Evolutionary conservation across 345 rosid genomes (phyloP).

Genomic region (rapeseed (Brassica napus)): Da-Ae NC_063442.1:12181001-12181500

Average conservation of each 20-base stretch:
- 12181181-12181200: conserved; percentile 35
- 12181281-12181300: conserved; percentile 42
- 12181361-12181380: conserved; percentile 24
- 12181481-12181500: conserved; percentile 41
- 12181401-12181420: conserved; percentile 32
- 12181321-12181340: conserved; percentile 55
- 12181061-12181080: conserved; percentile 52
- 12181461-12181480: conserved; percentile 18
- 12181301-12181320: conserved; percentile 15
- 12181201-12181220: conserved; percentile 75
- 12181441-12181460: conserved; percentile 33
- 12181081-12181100: conserved; percentile 23
- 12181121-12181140: conserved; percentile 28
- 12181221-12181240: conserved; percentile 73
- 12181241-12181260: conserved; percentile 42
- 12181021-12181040: conserved; percentile 4
- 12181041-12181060: conserved; percentile 39
- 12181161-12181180: conserved; percentile 42
- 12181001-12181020: not conserved
- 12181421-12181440: conserved; percentile 44
- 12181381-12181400: conserved; percentile 45
- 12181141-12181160: conserved; percentile 36
- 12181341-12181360: conserved; percentile 78
- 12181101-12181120: conserved; percentile 36
- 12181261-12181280: conserved; percentile 30